Percentiles rank a stretch among this genome's conserved stretches.
phyloP scores from a whole-genome alignment of 495 filamentous ascomycete species.

The Penicillium argentinense region DNA sequence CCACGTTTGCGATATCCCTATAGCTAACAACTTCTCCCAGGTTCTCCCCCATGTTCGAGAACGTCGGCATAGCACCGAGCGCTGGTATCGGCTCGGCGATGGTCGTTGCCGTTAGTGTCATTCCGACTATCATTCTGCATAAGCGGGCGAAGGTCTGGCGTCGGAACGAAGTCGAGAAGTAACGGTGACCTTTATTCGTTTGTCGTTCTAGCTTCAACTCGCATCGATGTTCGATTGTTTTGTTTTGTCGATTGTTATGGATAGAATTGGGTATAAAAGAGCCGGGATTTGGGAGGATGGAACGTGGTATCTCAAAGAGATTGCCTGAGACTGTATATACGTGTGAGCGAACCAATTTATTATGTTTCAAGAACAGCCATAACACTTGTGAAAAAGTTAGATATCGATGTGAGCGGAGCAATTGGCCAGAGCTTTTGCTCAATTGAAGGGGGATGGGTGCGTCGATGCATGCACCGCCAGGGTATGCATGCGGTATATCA shows the following conservation, averaged over 20 bases:
- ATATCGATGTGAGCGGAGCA: background rate
- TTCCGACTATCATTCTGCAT: constrained; percentile 37
- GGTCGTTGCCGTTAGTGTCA: constrained; percentile 36
- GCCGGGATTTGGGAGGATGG: too few species aligned
- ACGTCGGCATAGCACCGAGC: constrained; percentile 41
- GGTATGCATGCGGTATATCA: too few species aligned
- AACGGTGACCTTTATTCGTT: background rate
- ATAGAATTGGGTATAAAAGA: background rate
- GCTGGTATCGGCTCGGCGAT: constrained; percentile 35
- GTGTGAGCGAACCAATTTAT: background rate
- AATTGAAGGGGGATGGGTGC: background rate
- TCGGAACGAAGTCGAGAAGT: constrained; percentile 6
- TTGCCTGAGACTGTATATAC: background rate
- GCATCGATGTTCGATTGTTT: too few species aligned
- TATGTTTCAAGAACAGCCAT: background rate
- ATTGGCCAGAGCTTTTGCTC: background rate
- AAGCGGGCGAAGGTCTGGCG: constrained; percentile 28
- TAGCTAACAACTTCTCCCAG: constrained; percentile 19
- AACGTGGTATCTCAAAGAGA: background rate
- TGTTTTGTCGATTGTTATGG: background rate
- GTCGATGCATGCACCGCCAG: background rate
- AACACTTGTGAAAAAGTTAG: background rate
- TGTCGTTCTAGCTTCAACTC: background rate
- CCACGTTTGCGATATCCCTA: background rate
- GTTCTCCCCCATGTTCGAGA: constrained; percentile 46